phyloP scores from a whole-genome alignment of 129 eudicot genomes.

The Deinandra increscens region DNA sequence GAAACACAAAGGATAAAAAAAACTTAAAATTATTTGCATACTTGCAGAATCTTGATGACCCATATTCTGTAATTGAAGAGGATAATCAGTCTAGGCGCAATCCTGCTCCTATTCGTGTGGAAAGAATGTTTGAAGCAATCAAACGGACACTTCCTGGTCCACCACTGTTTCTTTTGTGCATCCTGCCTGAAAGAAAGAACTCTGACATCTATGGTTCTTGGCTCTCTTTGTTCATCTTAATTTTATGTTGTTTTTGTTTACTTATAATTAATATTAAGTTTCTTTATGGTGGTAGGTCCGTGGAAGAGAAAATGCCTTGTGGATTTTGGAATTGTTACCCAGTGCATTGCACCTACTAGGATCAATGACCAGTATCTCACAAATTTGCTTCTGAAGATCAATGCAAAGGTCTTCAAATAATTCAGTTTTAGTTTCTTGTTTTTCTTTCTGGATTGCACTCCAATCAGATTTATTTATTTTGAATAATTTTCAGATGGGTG shows the following conservation, averaged over 20 bases:
- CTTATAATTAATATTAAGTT: neutral
- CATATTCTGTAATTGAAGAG: conserved; percentile 57
- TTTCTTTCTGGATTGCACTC: neutral
- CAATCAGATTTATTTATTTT: neutral
- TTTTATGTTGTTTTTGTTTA: neutral
- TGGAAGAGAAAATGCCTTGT: conserved; percentile 66
- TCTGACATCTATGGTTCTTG: conserved; percentile 48
- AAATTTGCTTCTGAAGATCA: conserved; percentile 67
- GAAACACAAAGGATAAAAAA: no score
- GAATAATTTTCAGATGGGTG: conserved; percentile 63
- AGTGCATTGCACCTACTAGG: conserved; percentile 68
- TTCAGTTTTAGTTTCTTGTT: neutral
- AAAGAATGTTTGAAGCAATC: conserved; percentile 53
- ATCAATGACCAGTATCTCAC: conserved; percentile 81
- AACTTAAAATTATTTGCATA: no score
- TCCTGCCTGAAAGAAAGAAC: conserved; percentile 54
- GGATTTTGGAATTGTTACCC: conserved; percentile 64
- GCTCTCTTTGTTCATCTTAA: neutral
- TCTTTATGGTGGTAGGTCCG: conserved; percentile 44
- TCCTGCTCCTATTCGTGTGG: conserved; percentile 67
- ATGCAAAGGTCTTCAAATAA: conserved; percentile 57
- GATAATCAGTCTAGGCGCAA: conserved; percentile 46
- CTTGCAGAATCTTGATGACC: conserved; percentile 34
- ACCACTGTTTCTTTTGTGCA: conserved; percentile 54
- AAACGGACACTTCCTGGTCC: conserved; percentile 52